Conservation (phyloP, 176 grass and related monocot genomes). For the Elaeis guineensis region DNA sequence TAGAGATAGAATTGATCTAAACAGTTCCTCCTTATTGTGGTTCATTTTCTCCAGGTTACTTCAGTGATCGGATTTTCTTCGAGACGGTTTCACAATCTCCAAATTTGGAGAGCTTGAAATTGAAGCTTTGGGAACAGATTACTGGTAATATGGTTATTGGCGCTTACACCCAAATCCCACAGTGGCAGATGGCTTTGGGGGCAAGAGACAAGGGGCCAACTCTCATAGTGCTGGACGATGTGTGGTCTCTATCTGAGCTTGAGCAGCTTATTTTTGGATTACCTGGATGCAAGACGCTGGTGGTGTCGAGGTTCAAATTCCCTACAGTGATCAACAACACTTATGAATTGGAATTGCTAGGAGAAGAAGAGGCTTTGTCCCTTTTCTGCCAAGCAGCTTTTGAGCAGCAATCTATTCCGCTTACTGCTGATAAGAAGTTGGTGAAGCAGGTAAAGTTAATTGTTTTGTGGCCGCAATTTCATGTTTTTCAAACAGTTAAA, state of each 20-base stretch:
- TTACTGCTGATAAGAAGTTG: slow-evolving; percentile 69
- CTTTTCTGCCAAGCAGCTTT: slow-evolving; percentile 80
- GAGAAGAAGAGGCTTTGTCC: slow-evolving; percentile 69
- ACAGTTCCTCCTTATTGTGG: slow-evolving; percentile 9
- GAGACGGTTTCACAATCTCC: slow-evolving; percentile 84
- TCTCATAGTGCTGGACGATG: slow-evolving; percentile 85
- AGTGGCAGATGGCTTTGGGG: slow-evolving; percentile 76
- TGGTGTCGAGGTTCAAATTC: slow-evolving; percentile 85
- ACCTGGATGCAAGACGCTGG: slow-evolving; percentile 72
- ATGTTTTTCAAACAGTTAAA: too few species aligned
- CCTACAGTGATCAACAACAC: slow-evolving; percentile 39
- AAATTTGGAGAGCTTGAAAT: slow-evolving; percentile 73
- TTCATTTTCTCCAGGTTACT: slow-evolving; percentile 52
- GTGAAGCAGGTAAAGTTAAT: slow-evolving; percentile 52
- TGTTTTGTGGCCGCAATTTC: too few species aligned
- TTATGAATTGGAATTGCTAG: slow-evolving; percentile 79
- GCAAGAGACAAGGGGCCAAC: slow-evolving; percentile 56
- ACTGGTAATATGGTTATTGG: slow-evolving; percentile 73
- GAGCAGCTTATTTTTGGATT: slow-evolving; percentile 79
- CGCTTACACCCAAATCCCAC: slow-evolving; percentile 76
- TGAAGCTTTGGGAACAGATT: slow-evolving; percentile 88
- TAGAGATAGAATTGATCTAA: too few species aligned
- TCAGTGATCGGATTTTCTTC: slow-evolving; percentile 75
- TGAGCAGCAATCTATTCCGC: slow-evolving; percentile 42
- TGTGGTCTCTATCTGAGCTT: slow-evolving; percentile 73